A percentile compares a stretch with the other conserved stretches of the same genome.
Conservation (phyloP, 2,329 filamentous ascomycete species). For the Colletotrichum sp. region DNA sequence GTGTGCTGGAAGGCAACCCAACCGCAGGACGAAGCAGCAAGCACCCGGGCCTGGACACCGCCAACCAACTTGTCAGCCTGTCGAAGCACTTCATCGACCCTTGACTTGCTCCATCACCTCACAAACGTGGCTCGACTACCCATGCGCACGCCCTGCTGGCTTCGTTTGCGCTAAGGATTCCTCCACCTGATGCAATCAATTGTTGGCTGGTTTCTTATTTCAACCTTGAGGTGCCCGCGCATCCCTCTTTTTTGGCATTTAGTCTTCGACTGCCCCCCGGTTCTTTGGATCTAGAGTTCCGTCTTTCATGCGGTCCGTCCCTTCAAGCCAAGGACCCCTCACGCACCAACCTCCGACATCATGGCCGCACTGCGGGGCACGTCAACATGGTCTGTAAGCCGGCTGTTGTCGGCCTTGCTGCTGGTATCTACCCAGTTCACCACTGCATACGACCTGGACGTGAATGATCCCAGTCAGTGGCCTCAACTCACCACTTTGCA, state of each 20-base stretch:
- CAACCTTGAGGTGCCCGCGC: background rate
- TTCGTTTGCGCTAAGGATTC: background rate
- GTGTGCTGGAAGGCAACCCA: background rate
- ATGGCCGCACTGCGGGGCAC: conserved; percentile 18
- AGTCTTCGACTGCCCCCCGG: background rate
- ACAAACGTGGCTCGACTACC: conserved; percentile 6
- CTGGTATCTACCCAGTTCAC: conserved; percentile 22
- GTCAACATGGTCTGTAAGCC: conserved; percentile 12
- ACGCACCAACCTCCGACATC: background rate
- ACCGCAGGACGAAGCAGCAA: background rate
- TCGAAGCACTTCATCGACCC: background rate
- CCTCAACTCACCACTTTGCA: background rate
- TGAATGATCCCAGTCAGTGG: conserved; percentile 37
- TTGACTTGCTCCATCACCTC: background rate
- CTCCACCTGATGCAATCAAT: background rate
- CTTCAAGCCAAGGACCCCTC: background rate
- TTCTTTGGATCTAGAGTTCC: background rate
- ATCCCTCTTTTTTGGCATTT: background rate
- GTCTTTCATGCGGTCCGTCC: conserved; percentile 5
- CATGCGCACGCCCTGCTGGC: conserved; percentile 1
- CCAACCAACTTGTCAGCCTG: background rate
- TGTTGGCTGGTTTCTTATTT: background rate
- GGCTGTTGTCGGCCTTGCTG: conserved; percentile 7
- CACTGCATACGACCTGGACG: conserved; percentile 39
- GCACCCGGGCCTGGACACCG: background rate